Base-by-base conservation (phyloP, 148 eudicot species). In the Suaeda aralocaspica region DNA sequence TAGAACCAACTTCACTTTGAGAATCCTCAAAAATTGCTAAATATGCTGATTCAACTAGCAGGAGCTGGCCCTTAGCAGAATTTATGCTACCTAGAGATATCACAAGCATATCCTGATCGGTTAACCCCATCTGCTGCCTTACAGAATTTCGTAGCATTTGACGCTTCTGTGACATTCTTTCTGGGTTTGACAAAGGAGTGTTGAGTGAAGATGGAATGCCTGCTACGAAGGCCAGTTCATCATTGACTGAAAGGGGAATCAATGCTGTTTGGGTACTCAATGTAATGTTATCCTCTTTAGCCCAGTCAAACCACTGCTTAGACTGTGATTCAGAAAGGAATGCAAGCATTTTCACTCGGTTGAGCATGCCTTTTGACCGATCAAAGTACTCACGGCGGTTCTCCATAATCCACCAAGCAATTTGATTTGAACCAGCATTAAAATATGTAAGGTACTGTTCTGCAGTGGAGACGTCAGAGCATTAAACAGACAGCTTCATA, bases 361-460 rank as follows among this genome's bases (percentile, higher is more conserved):
- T 89, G 69, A 95, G 93, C 66, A 86, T 72, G 68, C 45, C 85
- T 80, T 89, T 91, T 71, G 99, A 84, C 34, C 99, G 93, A 51
- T 95, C 83, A 74, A 95, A 95, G 81, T 95, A 95, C 75, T 95
- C 99, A 52, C 85, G 85, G 26, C 97, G 81, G 78, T 95, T 95
- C 87, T 95, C 99, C 99, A 95, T 95, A 85, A 95, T 95, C 99
- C 99, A 95, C 99, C 99, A 95, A 66, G 86, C 87, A 76, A 95
- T 85, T 78, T 88, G 90, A 50, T 85, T 88, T 29, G 97, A 87
- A 74, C 92, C 97, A 67, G 96, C 90, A 15, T 78, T 79, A 51
- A 82, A 88, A 75, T 74, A 87, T 18, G 80, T 76, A 66, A 84
- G 76, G 79, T 95, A 95, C 72, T 78, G 80, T 74, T 91, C 99